Base-by-base conservation (phyloP, 768 basidiomycete species). In the Lactarius hengduanensis region DNA sequence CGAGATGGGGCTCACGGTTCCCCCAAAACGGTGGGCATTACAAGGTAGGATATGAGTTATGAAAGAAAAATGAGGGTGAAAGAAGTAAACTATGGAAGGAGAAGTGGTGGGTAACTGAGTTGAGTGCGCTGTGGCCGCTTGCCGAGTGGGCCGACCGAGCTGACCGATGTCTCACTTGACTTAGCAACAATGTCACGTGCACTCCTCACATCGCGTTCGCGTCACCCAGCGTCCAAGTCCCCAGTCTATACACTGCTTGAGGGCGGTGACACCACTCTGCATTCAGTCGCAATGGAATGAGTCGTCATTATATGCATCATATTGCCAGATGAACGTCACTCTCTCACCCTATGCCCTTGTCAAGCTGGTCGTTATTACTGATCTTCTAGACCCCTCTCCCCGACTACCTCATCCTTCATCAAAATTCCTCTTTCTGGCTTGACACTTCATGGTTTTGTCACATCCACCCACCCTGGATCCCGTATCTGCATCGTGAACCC, bases 1-100 rank as follows among this genome's bases (percentile, higher is more conserved):
- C 40, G 10, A 11, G 41, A 34, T 54, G 61, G 40, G 32, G 69
- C 76, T 69, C 64, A 77, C 76, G 69, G 71, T 64, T 71, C 71
- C 61, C 74, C 73, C 53, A 71, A 70, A 54, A 70, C 50, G 13
- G 74, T 70, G 56, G 74, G 73, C 76, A 77, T 77, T 67, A 64
- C 62, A 60, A 53, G 26, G 10, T 40, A 66, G 28, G 28, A 50
- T 28, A 11, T 40, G 9, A 80, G 80, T 71, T 34, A 79, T 80
- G 11, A 74, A 53, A 57, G 45, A 36, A 1, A 18, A 15, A 60
- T 10, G 30, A 18, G n/a, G 9, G 18, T 61, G 62, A 53, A 63
- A 55, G 55, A 11, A 53, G 20, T 9, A 59, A 13, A 32, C 7
- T 55, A 32, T 30, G 32, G 57, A 34, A 36, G 47, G 36, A 40